Conservation (phyloP, 345 rosid species). For the Camelina neglecta region DNA sequence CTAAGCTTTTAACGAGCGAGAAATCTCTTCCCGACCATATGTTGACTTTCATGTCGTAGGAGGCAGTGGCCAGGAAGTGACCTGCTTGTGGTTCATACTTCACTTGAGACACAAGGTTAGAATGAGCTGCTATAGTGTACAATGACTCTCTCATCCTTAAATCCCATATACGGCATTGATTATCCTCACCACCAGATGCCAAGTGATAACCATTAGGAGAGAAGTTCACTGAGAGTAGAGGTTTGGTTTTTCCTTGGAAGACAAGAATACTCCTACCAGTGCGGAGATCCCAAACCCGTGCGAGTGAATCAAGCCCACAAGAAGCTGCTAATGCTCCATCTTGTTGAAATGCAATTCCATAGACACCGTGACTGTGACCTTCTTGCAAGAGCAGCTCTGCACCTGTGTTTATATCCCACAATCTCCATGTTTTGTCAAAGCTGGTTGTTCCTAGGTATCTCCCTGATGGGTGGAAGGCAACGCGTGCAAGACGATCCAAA, state of each 20-base stretch:
- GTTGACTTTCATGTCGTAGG: slow-evolving; percentile 85
- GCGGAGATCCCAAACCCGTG: slow-evolving; percentile 99
- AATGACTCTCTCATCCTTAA: slow-evolving; percentile 84
- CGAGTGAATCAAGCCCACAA: slow-evolving; percentile 85
- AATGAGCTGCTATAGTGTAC: slow-evolving; percentile 87
- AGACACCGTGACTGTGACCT: slow-evolving; percentile 92
- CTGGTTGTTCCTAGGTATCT: slow-evolving; percentile 89
- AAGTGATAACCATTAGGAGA: slow-evolving; percentile 98
- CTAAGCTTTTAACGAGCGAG: slow-evolving; percentile 75
- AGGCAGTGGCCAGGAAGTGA: slow-evolving; percentile 83
- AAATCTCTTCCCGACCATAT: slow-evolving; percentile 96
- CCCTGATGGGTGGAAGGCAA: slow-evolving; percentile 96
- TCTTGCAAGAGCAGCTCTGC: slow-evolving; percentile 92
- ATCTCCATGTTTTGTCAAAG: slow-evolving; percentile 97
- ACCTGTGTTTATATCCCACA: slow-evolving; percentile 88
- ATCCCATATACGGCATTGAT: slow-evolving; percentile 96
- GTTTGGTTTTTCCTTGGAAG: slow-evolving; percentile 94
- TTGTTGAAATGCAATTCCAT: slow-evolving; percentile 85
- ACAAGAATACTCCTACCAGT: slow-evolving; percentile 86
- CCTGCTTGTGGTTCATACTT: slow-evolving; percentile 98
- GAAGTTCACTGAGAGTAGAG: slow-evolving; percentile 81
- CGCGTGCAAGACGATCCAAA: slow-evolving; percentile 91
- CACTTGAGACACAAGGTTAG: slow-evolving; percentile 88
- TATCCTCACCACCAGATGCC: slow-evolving; percentile 96
- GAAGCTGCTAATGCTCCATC: slow-evolving; percentile 97